Evolutionary conservation across 2,329 filamentous ascomycete genomes (phyloP), one percentile per base, ranked within the genome.

Genomic region (Huntiella decipiens): DNA sequence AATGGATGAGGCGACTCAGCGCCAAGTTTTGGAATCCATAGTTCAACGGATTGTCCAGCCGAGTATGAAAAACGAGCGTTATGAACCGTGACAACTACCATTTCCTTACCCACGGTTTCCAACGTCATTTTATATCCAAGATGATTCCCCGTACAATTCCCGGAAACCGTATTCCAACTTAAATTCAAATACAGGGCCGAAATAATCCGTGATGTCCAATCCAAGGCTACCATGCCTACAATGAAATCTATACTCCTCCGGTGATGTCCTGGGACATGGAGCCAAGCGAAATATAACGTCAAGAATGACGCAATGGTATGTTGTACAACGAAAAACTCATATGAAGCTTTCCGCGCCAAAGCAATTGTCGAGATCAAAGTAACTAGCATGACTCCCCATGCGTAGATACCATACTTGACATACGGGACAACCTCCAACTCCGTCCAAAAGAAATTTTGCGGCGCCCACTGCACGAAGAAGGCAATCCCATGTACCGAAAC

Each of bases 321-420:
- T 58, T 84, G 79, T 2, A 75, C 53, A 12, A 83, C 70, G 55
- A 82, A 84, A 0, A 82, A 51, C 60, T 84, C 79, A 56, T 83
- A 83, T 5, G 68, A 67, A 61, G 77, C 65, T 15, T 74, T 67
- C 4, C 79, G 70, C 28, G 83, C 62, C 0, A 79, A 79, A 7
- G 72, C 66, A 47, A 80, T 64, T 2, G 75, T 76, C 6, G 71
- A 73, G 19, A 81, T 56, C 13, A 73, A 67, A 32, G 77, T 77
- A 77, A 78, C 82, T 0, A 77, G 61, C 34, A 83, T 60, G 13
- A 81, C 59, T 1, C 60, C 72, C 77, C 78, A 83, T 1, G 77
- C 77, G 6, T 68, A 76, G 2, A 83, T 58, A 5, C 79, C 79
- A 52, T 79, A 79, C 55, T 73, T 73, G 50, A 79, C 70, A 54